Evolutionary conservation across 192 early-diverging fungal species (phyloP).

Genomic region (Mortierella antarctica): DNA sequence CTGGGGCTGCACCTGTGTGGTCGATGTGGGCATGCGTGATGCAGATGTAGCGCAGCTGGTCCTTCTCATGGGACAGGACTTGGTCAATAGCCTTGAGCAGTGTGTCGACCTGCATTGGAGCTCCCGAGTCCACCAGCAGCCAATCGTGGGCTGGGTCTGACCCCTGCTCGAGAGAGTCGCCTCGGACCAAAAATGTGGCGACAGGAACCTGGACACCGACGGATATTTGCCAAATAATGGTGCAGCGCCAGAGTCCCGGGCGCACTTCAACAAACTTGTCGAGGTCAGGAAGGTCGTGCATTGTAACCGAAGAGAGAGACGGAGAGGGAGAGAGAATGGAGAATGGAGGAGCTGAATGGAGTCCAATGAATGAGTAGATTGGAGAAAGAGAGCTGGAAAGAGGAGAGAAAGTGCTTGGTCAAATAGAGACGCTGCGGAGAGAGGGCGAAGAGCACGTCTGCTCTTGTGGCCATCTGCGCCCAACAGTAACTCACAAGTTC

Average conservation of each 20-base stretch:
- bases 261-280: constrained; percentile 48
- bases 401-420: too few relatives aligned
- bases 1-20: constrained; percentile 43
- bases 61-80: constrained; percentile 38
- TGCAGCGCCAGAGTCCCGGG: constrained; percentile 45
- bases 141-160: constrained; percentile 28
- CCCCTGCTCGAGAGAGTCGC: constrained; percentile 10
- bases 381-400: too few relatives aligned
- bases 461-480: too few relatives aligned
- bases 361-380: too few relatives aligned
- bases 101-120: constrained; percentile 25
- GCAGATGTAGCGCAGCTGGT: constrained; percentile 45
- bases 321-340: constrained; percentile 9
- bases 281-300: constrained; percentile 52
- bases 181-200: constrained; percentile 39
- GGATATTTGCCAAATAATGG: constrained; percentile 37
- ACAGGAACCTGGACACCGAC: constrained; percentile 24
- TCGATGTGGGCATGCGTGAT: constrained; percentile 54
- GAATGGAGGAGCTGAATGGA: not conserved
- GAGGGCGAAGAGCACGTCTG: too few relatives aligned
- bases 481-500: too few relatives aligned
- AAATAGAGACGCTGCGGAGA: too few relatives aligned
- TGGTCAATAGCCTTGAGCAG: constrained; percentile 35
- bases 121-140: constrained; percentile 46
- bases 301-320: not conserved